Evolutionary conservation across 768 basidiomycete species (phyloP).

Genomic region (Leccinum sublutescens): DNA sequence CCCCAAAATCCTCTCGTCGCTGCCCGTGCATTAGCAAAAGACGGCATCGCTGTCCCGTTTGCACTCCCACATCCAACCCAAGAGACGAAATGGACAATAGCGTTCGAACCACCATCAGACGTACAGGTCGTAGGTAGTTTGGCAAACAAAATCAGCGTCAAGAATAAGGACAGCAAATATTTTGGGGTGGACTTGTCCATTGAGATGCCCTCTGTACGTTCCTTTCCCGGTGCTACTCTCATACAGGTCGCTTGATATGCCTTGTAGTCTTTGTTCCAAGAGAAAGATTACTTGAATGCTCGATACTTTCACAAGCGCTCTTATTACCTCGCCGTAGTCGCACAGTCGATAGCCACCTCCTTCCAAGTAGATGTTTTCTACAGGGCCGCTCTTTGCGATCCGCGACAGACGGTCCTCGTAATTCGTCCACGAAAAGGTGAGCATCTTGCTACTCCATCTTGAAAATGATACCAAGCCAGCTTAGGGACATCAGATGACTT

Average conservation of each 20-base stretch:
- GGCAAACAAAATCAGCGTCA: constrained; percentile 74
- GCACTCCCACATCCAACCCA: constrained; percentile 66
- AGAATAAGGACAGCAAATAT: constrained; percentile 58
- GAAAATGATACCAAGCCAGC: neutral
- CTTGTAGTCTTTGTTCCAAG: constrained; percentile 75
- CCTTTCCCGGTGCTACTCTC: neutral
- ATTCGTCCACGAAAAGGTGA: constrained; percentile 56
- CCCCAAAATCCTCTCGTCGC: constrained; percentile 70
- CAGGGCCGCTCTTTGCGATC: constrained; percentile 56
- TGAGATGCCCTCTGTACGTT: constrained; percentile 80
- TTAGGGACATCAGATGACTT: constrained; percentile 58
- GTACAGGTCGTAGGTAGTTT: constrained; percentile 84
- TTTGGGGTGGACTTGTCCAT: constrained; percentile 80
- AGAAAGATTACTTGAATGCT: constrained; percentile 89
- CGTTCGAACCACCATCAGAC: constrained; percentile 74
- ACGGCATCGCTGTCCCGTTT: constrained; percentile 64
- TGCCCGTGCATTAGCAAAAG: constrained; percentile 49
- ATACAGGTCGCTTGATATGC: neutral
- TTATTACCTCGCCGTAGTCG: constrained; percentile 82
- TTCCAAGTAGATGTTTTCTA: constrained; percentile 58
- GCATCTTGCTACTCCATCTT: constrained; percentile 26
- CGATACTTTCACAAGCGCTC: constrained; percentile 92
- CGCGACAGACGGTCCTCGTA: constrained; percentile 64
- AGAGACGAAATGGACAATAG: constrained; percentile 87
- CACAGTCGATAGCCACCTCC: constrained; percentile 52